Evolutionary conservation across 2,329 filamentous ascomycete species (phyloP).

Genomic region (Ceratocystis destructans): DNA sequence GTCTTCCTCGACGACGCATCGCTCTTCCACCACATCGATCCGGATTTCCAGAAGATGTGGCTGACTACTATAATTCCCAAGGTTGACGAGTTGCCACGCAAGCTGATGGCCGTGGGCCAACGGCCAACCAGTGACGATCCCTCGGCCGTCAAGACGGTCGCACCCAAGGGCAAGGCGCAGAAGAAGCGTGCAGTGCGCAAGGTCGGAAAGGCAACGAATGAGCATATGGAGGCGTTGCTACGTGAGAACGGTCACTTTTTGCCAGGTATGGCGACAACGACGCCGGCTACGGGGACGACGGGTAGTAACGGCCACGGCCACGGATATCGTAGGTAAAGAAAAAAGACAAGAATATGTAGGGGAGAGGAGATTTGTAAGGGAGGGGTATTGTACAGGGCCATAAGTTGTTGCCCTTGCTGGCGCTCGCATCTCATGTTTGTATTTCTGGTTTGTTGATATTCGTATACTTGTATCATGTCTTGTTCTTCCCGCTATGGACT

Average conservation of each 20-base stretch:
- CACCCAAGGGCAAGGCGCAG: slow-evolving; percentile 53
- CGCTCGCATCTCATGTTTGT: not conserved
- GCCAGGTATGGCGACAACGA: slow-evolving; percentile 15
- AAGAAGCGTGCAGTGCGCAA: slow-evolving; percentile 54
- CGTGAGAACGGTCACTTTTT: slow-evolving; percentile 48
- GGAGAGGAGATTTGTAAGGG: no score
- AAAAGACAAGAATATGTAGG: not conserved
- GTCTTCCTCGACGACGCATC: slow-evolving; percentile 82
- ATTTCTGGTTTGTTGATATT: not conserved
- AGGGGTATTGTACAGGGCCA: not conserved
- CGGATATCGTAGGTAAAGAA: not conserved
- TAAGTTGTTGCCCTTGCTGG: not conserved
- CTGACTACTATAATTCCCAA: slow-evolving; percentile 63
- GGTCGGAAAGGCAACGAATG: slow-evolving; percentile 71
- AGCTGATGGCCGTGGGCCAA: slow-evolving; percentile 62
- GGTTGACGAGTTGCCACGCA: slow-evolving; percentile 60
- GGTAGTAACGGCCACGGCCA: slow-evolving; percentile 29
- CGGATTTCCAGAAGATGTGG: slow-evolving; percentile 77
- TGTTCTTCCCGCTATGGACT: not conserved
- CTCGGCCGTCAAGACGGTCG: slow-evolving; percentile 29
- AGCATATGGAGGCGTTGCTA: slow-evolving; percentile 70
- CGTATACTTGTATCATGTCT: not conserved
- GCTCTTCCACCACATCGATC: slow-evolving; percentile 60
- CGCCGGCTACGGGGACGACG: not conserved
- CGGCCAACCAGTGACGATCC: slow-evolving; percentile 76